Conservation (phyloP, 2,329 filamentous ascomycete species). For the Dothideomycetes sp. region DNA sequence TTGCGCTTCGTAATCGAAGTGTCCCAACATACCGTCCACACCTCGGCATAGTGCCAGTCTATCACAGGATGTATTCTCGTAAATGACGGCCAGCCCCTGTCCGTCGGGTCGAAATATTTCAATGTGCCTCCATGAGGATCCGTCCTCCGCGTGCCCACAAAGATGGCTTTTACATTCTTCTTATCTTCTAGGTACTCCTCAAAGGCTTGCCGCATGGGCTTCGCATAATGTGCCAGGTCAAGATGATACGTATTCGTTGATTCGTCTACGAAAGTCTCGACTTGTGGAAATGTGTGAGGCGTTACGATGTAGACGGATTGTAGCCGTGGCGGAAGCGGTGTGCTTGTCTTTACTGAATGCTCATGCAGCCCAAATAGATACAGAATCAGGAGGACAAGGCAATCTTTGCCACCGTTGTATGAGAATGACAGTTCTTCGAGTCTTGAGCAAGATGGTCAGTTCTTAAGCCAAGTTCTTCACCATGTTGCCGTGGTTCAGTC, state of each 20-base stretch:
- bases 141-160: slow-evolving; percentile 79
- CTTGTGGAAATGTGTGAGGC: slow-evolving; percentile 69
- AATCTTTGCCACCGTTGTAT: slow-evolving; percentile 98
- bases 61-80: slow-evolving; percentile 93
- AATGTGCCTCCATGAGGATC: slow-evolving; percentile 79
- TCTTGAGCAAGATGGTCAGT: slow-evolving; percentile 31
- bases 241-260: slow-evolving; percentile 63
- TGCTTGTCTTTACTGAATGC: slow-evolving; percentile 12
- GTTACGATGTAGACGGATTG: slow-evolving; percentile 86
- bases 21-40: slow-evolving; percentile 70
- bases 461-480: neutral
- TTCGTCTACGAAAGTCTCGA: slow-evolving; percentile 68
- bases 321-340: slow-evolving; percentile 32
- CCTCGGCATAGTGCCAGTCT: slow-evolving; percentile 93
- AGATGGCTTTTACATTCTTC: slow-evolving; percentile 60
- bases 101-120: slow-evolving; percentile 76
- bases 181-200: slow-evolving; percentile 60
- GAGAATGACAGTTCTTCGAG: slow-evolving; percentile 74
- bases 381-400: slow-evolving; percentile 79
- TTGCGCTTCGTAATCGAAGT: neutral
- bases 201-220: slow-evolving; percentile 74
- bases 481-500: slow-evolving; percentile 15
- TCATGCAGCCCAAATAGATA: slow-evolving; percentile 57
- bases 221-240: slow-evolving; percentile 59
- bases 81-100: slow-evolving; percentile 80